Base-by-base conservation (phyloP, 805 yeast species). In the Myxozyma monticola region DNA sequence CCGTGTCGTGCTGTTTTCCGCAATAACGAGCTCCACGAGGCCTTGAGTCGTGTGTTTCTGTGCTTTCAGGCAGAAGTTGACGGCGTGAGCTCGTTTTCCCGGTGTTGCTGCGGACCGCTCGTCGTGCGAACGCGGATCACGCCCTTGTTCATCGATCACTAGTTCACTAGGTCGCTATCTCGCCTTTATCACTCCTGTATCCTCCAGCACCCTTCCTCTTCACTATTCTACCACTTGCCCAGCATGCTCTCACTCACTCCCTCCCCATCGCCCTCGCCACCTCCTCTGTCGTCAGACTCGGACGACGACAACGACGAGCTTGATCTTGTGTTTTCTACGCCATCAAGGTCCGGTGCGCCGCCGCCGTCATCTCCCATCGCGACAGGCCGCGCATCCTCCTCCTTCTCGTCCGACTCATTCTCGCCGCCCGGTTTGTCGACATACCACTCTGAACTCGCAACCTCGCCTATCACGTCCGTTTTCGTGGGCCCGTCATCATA, bases 391-490 rank as follows among this genome's bases (percentile, higher is more conserved):
- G 28, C 24, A 14, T 39, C 37, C 15, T 3, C 15, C 28, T 24
- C 45, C 4, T 28, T 25, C 14, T 31, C 39, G 24, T 36, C 41
- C 12, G 41, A 43, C 33, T 43, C 47, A n/a, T n/a, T 35, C n/a
- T 35, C 47, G 12, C 45, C 45, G n/a, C 37, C 56, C 12, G 55
- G 54, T 2, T 37, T 53, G 10, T 45, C 57, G 4, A 54, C 59
- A 4, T 54, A 46, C 40, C 59, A 54, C 37, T 57, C 59, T 24
- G 59, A 54, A 35, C 49, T 54, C 2, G 59, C 59, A 18, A 54
- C 59, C 18, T 54, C 59, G 22, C 59, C 59, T 7, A 51, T 54
- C 39, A 52, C 59, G 2, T 48, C 55, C 21, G 55, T 35, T 12
- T 44, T 54, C 14, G 20, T 47, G 26, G 31, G 40, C 3, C 53